These are phyloP conservation scores for Gossypium turneri DNA, from an alignment of 345 rosid genomes.

Conservation along the genomic window DNA sequence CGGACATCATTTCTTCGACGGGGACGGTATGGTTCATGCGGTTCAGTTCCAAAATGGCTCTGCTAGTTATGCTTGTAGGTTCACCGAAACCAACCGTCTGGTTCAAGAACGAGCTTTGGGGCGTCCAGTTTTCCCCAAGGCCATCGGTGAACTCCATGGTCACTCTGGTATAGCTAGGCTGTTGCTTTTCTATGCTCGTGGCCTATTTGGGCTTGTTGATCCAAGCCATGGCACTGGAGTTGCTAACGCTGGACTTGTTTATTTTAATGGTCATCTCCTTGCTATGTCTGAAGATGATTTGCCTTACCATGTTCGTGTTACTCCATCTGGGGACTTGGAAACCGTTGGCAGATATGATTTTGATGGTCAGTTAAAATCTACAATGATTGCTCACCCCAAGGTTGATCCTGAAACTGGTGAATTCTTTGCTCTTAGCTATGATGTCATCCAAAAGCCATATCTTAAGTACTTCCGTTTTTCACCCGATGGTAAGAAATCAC, in stretches of 20 bases:
- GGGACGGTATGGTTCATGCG: constrained; percentile 90
- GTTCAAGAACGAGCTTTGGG: constrained; percentile 64
- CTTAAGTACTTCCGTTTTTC: constrained; percentile 70
- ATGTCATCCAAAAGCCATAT: constrained; percentile 72
- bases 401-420: constrained; percentile 67
- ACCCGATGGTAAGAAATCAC: constrained; percentile 56
- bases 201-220: constrained; percentile 60
- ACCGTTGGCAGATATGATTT: constrained; percentile 67
- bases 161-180: constrained; percentile 88
- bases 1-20: constrained; percentile 88
- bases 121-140: constrained; percentile 76
- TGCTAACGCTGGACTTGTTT: constrained; percentile 83
- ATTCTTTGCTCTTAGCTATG: constrained; percentile 75
- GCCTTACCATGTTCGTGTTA: constrained; percentile 68
- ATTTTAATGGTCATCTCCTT: constrained; percentile 57
- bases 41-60: constrained; percentile 50
- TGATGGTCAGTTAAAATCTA: constrained; percentile 48
- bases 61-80: constrained; percentile 71
- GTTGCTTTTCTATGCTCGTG: constrained; percentile 68
- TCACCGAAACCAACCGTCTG: constrained; percentile 67
- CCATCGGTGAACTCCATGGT: constrained; percentile 89
- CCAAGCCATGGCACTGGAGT: constrained; percentile 67
- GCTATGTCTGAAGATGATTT: constrained; percentile 92
- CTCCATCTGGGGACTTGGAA: constrained; percentile 53
- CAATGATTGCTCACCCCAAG: constrained; percentile 94